A percentile compares a stretch with the other conserved stretches of the same genome.
Evolutionary conservation across 768 basidiomycete genomes (phyloP).

Genomic region (Tulasnella sp.): DNA sequence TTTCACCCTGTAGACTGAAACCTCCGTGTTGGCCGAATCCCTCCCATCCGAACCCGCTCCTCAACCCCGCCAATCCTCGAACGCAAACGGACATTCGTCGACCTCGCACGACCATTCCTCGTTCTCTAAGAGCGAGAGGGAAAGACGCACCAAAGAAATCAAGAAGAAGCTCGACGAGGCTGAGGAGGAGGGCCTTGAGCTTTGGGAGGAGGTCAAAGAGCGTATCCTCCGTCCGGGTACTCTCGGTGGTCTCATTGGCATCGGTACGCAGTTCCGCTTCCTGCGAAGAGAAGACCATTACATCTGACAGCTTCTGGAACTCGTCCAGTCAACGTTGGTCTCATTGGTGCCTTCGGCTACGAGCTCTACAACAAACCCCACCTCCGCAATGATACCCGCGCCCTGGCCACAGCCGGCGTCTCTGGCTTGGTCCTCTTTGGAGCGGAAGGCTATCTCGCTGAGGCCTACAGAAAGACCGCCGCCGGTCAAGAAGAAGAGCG

Average conservation of each 20-base stretch:
- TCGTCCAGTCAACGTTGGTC: conserved; percentile 66
- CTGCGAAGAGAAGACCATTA: neutral
- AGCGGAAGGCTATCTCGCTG: conserved; percentile 64
- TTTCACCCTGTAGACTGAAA: conserved; percentile 27
- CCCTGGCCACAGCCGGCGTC: conserved; percentile 58
- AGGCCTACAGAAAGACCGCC: conserved; percentile 62
- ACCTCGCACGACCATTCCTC: conserved; percentile 36
- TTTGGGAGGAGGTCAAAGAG: conserved; percentile 57
- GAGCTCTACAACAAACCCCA: conserved; percentile 64
- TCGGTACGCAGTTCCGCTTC: conserved; percentile 52
- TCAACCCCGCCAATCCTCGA: conserved; percentile 38
- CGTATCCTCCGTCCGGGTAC: conserved; percentile 67
- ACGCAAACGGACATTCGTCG: conserved; percentile 37
- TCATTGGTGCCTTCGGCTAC: conserved; percentile 64
- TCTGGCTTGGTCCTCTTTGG: conserved; percentile 61
- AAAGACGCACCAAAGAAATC: conserved; percentile 41
- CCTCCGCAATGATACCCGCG: conserved; percentile 59
- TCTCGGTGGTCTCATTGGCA: conserved; percentile 70
- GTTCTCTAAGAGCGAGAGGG: conserved; percentile 31
- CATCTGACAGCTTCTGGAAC: neutral
- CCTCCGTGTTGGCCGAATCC: conserved; percentile 37
- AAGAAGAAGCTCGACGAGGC: conserved; percentile 50
- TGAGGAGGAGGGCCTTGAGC: conserved; percentile 56
- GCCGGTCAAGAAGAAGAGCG: conserved; percentile 61
- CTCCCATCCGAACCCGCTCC: conserved; percentile 43